Evolutionary conservation across 495 filamentous ascomycete species (phyloP).

Genomic region (Aspergillus wentii): DNA sequence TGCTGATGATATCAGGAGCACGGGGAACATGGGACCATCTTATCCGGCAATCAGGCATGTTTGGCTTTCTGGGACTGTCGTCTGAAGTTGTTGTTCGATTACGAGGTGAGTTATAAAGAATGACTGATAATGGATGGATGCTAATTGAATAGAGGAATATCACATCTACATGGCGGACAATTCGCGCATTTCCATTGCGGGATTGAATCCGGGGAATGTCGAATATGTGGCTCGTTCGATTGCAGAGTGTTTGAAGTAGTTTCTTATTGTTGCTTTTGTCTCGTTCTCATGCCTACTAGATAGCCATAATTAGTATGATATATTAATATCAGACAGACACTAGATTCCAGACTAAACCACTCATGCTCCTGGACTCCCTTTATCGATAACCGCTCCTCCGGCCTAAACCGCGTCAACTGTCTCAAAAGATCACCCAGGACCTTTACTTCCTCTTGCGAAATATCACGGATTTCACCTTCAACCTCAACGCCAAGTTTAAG

Average conservation of each 20-base stretch:
- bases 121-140: background rate
- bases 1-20: constrained; percentile 9
- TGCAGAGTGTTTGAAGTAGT: constrained; percentile 11
- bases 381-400: background rate
- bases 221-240: constrained; percentile 35
- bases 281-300: too few relatives aligned
- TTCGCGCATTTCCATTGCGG: constrained; percentile 30
- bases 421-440: background rate
- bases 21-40: constrained; percentile 34
- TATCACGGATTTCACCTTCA: background rate
- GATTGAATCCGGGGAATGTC: constrained; percentile 38
- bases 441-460: background rate
- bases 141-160: constrained; percentile 21
- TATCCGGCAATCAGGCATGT: constrained; percentile 36
- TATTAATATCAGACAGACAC: too few relatives aligned
- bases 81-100: constrained; percentile 18
- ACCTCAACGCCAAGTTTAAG: background rate
- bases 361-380: background rate
- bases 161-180: constrained; percentile 36
- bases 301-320: too few relatives aligned
- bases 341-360: too few relatives aligned
- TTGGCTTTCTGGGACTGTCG: constrained; percentile 31
- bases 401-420: background rate
- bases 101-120: constrained; percentile 19
- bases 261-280: too few relatives aligned